Percentiles rank a stretch among this genome's conserved stretches.
phyloP scores from a whole-genome alignment of 352 stramenopile genomes.

The Phytophthora ohioensis region DNA sequence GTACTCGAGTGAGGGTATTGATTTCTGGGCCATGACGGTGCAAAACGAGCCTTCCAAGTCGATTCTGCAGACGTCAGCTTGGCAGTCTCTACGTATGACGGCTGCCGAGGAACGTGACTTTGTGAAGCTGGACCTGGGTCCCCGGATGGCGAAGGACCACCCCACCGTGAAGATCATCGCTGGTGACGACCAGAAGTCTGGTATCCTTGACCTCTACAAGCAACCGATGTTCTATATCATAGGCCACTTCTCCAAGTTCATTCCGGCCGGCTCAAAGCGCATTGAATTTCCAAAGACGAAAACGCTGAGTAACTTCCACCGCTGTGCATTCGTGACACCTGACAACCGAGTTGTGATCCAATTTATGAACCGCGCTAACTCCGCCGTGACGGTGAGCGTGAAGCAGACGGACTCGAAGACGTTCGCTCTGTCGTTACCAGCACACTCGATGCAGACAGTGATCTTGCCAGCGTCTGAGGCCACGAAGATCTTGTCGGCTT shows the following conservation, averaged over 20 bases:
- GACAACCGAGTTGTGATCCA: conserved; percentile 52
- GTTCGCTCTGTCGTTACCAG: conserved; percentile 23
- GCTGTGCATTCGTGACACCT: conserved; percentile 50
- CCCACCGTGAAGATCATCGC: conserved; percentile 87
- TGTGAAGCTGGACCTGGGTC: conserved; percentile 82
- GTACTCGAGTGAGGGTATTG: neutral
- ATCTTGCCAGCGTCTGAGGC: conserved; percentile 22
- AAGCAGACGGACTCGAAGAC: conserved; percentile 35
- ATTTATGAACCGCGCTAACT: conserved; percentile 50
- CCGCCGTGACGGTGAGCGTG: conserved; percentile 45
- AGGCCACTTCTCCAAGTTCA: conserved; percentile 79
- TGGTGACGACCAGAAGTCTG: conserved; percentile 87
- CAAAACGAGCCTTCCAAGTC: conserved; percentile 80
- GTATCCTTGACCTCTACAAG: conserved; percentile 75
- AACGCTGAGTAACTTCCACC: conserved; percentile 43
- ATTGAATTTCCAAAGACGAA: conserved; percentile 47
- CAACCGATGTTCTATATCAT: conserved; percentile 87
- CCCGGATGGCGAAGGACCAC: conserved; percentile 65
- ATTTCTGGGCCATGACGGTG: conserved; percentile 66
- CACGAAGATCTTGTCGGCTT: conserved; percentile 21
- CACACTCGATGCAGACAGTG: conserved; percentile 33
- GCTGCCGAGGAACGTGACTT: conserved; percentile 62
- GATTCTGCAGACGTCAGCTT: conserved; percentile 52
- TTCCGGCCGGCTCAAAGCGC: conserved; percentile 53
- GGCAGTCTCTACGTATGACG: conserved; percentile 67